Conservation (phyloP, 345 rosid species). For the Ceriops zippeliana region DNA sequence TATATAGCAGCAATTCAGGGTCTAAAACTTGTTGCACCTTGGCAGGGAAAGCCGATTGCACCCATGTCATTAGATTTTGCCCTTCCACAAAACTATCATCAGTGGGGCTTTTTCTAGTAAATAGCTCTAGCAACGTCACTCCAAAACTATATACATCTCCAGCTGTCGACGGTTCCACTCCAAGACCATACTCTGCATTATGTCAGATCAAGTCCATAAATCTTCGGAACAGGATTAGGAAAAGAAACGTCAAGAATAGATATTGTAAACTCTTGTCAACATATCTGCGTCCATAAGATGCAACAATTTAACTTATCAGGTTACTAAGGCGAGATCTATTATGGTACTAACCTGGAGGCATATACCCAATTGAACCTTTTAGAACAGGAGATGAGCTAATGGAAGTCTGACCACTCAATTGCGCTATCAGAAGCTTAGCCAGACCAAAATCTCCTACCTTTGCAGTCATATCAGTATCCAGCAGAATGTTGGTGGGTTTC, state of each 20-base stretch:
- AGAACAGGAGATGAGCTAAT: constrained; percentile 35
- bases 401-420: constrained; percentile 18
- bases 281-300: not conserved
- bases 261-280: not conserved
- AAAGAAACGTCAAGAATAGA: not conserved
- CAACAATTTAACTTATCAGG: too few species aligned
- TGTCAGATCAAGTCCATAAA: not conserved
- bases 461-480: constrained; percentile 46
- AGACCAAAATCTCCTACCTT: constrained; percentile 55
- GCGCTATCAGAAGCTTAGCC: constrained; percentile 35
- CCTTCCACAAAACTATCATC: constrained; percentile 37
- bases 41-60: constrained; percentile 25
- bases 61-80: constrained; percentile 32
- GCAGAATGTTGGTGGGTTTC: constrained; percentile 39
- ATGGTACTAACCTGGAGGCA: constrained; percentile 46
- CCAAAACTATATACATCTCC: constrained; percentile 55
- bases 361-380: constrained; percentile 52
- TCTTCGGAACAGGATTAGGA: not conserved
- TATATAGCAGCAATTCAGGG: constrained; percentile 20
- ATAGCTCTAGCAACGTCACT: constrained; percentile 37
- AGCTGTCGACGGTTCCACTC: constrained; percentile 39
- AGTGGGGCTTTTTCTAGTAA: constrained; percentile 43
- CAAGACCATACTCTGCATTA: constrained; percentile 48
- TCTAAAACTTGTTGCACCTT: constrained; percentile 27
- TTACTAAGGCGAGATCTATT: too few species aligned